Base-by-base conservation (phyloP, 306 rosid species). In the Canavalia ensiformis region DNA sequence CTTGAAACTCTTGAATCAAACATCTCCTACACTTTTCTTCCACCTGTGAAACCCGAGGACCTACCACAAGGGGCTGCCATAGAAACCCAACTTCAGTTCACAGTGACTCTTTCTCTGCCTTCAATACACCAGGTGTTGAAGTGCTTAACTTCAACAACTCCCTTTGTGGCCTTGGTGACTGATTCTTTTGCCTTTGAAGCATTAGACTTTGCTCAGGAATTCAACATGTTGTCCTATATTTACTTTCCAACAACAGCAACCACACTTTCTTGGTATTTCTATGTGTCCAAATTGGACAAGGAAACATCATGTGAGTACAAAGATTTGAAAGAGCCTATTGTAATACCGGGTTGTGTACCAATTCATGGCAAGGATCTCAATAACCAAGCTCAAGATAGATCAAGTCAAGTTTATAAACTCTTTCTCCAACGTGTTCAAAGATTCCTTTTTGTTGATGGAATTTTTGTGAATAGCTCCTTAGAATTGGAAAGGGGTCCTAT, bases 231-330 rank as follows among this genome's bases (percentile, higher is more conserved):
- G 46, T 66, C 84, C 13, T 84, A 73, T 28, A 4, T 72, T 25
- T 84, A 64, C 55, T 2, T 2, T 4, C 72, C 81, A 3, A 0
- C 9, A 8, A 1, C 74, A 28, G 83, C 83, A 6, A 65, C 62
- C 13, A 31, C 56, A 18, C 11, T 84, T 0, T 41, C 87, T 13
- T 11, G 63, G 9, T 8, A 2, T 57, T 56, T 84, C 4, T 41
- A 65, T 41, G 5, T 41, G 46, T 67, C 47, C 0, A 50, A 6
- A 5, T 54, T 84, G 54, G 87, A 84, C 10, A 13, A 78, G 72
- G 82, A 76, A 78, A 72, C 47, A 47, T 60, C 84, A 3, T 81
- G 79, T 1, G 79, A 81, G 57, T 81, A 62, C 37, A 50, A 8
- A 81, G 79, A 72, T 33, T 1, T 81, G 2, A 46, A 46, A 2